Evolutionary conservation across 1,284 basidiomycete species (phyloP).

Genomic region (Marasmius tenuissimus): DNA sequence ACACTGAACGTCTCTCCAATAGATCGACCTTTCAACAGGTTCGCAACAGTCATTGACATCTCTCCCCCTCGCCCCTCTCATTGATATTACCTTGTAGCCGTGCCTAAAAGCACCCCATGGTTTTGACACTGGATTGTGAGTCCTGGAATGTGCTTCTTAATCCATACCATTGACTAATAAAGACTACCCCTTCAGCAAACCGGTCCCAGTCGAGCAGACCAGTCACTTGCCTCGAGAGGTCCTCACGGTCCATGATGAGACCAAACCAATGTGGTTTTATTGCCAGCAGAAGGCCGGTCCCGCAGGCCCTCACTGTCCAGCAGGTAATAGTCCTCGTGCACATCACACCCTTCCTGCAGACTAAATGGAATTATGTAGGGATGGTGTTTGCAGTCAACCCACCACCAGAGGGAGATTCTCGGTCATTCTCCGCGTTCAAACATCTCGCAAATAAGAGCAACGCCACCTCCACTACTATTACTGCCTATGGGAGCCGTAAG

Average conservation of each 20-base stretch:
- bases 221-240: constrained; percentile 14
- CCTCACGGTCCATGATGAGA: constrained; percentile 24
- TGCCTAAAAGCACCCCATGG: constrained; percentile 43
- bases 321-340: constrained; percentile 20
- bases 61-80: constrained; percentile 33
- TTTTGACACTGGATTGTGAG: constrained; percentile 47
- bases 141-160: constrained; percentile 7
- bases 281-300: constrained; percentile 31
- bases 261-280: constrained; percentile 39
- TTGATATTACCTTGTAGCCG: constrained; percentile 24
- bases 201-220: background rate
- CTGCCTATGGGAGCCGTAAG: constrained; percentile 15
- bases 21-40: constrained; percentile 10
- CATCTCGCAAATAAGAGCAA: constrained; percentile 35
- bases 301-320: constrained; percentile 13
- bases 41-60: background rate
- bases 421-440: constrained; percentile 47
- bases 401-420: constrained; percentile 34
- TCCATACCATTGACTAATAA: background rate
- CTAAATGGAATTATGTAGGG: constrained; percentile 23
- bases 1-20: too few relatives aligned
- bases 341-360: background rate
- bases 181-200: background rate
- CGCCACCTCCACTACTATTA: constrained; percentile 23
- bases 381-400: constrained; percentile 60